Percentiles rank a stretch among this genome's conserved stretches.
phyloP scores from a whole-genome alignment of 495 filamentous ascomycete genomes.

The Cercophora sp. region DNA sequence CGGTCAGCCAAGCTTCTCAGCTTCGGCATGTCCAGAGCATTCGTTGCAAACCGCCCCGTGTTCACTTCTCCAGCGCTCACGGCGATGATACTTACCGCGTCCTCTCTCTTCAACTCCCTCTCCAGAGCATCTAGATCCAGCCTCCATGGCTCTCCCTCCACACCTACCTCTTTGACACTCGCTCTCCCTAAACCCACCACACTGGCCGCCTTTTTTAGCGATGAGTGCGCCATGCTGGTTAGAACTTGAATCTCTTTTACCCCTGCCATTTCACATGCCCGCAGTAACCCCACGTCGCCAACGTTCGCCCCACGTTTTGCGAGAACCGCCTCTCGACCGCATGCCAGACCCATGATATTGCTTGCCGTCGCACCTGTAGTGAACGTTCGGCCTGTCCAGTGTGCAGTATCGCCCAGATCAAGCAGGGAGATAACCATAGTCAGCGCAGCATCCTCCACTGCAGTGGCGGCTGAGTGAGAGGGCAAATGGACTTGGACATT shows the following conservation, averaged over 20 bases:
- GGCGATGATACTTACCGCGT: conserved; percentile 66
- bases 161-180: conserved; percentile 57
- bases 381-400: conserved; percentile 64
- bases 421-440: conserved; percentile 66
- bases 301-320: conserved; percentile 42
- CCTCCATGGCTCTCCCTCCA: conserved; percentile 53
- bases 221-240: conserved; percentile 78
- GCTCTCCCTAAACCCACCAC: conserved; percentile 74
- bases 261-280: conserved; percentile 58
- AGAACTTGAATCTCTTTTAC: conserved; percentile 69
- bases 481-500: conserved; percentile 85
- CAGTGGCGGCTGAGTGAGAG: conserved; percentile 65
- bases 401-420: conserved; percentile 41
- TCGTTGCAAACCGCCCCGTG: conserved; percentile 76
- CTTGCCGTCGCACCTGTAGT: conserved; percentile 87
- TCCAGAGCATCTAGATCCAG: conserved; percentile 61
- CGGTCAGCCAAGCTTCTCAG: conserved; percentile 67
- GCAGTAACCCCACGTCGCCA: conserved; percentile 64
- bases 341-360: conserved; percentile 79
- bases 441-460: conserved; percentile 69
- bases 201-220: conserved; percentile 75
- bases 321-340: conserved; percentile 66
- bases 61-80: conserved; percentile 88
- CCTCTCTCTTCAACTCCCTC: conserved; percentile 42
- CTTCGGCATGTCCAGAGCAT: conserved; percentile 54